Evolutionary conservation across 768 basidiomycete genomes (phyloP), one percentile per base, ranked within the genome.

Genomic region (Lentinula edodes): DNA sequence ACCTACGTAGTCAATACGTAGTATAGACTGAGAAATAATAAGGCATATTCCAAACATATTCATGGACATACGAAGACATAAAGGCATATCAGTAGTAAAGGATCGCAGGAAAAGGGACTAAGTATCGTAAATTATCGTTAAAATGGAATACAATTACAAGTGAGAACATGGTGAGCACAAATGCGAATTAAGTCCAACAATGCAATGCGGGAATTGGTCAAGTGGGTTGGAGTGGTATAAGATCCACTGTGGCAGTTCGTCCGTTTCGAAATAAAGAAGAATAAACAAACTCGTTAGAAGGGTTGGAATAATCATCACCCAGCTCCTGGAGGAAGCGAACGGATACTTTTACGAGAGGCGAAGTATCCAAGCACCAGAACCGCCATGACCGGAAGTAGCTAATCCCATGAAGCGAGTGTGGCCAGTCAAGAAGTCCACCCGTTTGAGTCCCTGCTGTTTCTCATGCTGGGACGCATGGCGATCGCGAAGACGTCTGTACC

Each of bases 381-480:
- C 43, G n/a, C 36, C 38, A 39, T 39, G 36, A 39, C 55, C 41
- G 3, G 55, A 43, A 15, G 20, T 28, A 43, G 55, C 12, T 20
- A 56, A 8, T 42, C 82, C 83, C 66, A 67, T 69, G 68, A 83
- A 82, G 28, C 62, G 66, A 9, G 71, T 75, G 12, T 68, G 71
- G 39, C 70, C 75, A 51, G 72, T 67, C 55, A 87, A 69, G 64
- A 83, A 85, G 68, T 87, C 85, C 0, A 86, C 76, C 53, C 83
- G 71, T 67, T 80, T 83, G 16, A 86, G 64, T 0, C 82, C 83
- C 66, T 80, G 80, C 9, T 65, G 65, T 63, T 75, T 73, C 69
- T 85, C 83, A 23, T 68, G 63, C 41, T 73, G 75, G 28, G 70
- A 72, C 1, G 61, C 68, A 42, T 67, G 66, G 2, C 69, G 61